These are phyloP conservation scores for Mycoemilia scoparia DNA, from an alignment of 192 early-diverging fungal genomes.

Conservation along the genomic window DNA sequence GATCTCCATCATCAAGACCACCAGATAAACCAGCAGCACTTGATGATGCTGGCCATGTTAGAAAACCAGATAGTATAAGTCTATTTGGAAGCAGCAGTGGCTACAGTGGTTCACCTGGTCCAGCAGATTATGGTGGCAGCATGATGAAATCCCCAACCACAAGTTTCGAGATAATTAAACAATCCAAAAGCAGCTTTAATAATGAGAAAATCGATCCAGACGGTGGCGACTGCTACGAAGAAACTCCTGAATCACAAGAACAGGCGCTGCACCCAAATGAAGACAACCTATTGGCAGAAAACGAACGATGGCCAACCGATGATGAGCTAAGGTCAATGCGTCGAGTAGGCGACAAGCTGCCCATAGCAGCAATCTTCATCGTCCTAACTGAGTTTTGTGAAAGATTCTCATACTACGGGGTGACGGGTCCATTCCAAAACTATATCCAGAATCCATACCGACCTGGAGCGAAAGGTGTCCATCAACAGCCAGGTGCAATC, in stretches of 20 bases:
- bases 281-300: slow-evolving; percentile 4
- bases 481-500: slow-evolving; percentile 28
- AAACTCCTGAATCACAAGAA: neutral
- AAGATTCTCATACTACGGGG: slow-evolving; percentile 44
- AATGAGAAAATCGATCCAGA: too few relatives aligned
- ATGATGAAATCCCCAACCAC: too few relatives aligned
- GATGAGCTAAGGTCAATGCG: slow-evolving; percentile 31
- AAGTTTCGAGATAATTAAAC: too few relatives aligned
- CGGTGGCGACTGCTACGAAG: neutral
- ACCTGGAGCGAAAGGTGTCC: slow-evolving; percentile 14
- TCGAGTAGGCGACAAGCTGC: slow-evolving; percentile 36
- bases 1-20: too few relatives aligned
- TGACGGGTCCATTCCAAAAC: slow-evolving; percentile 39
- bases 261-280: slow-evolving; percentile 7
- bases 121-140: too few relatives aligned
- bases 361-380: slow-evolving; percentile 35
- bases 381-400: slow-evolving; percentile 40
- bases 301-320: slow-evolving; percentile 20
- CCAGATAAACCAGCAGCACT: too few relatives aligned
- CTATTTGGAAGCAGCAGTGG: too few relatives aligned
- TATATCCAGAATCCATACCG: slow-evolving; percentile 35
- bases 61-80: too few relatives aligned
- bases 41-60: too few relatives aligned
- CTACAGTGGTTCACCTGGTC: too few relatives aligned
- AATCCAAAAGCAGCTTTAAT: too few relatives aligned